Conservation (phyloP, 305 asterid species). For the Fraxinus velutina region DNA sequence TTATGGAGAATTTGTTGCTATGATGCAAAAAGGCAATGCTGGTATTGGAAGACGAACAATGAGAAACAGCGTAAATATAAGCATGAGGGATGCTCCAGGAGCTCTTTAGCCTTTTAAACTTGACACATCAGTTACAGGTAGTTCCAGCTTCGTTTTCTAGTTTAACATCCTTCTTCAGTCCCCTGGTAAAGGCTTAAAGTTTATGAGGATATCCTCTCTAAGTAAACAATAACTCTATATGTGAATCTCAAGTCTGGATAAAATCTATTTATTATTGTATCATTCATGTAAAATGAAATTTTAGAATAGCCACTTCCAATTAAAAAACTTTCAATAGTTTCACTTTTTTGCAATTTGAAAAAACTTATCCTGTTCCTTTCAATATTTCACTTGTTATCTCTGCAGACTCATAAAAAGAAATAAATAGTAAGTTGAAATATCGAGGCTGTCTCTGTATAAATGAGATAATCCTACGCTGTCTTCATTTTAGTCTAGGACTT, state of each 20-base stretch:
- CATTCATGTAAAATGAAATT: background rate
- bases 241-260: background rate
- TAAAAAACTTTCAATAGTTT: background rate
- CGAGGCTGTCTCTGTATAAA: background rate
- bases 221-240: background rate
- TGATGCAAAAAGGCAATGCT: slow-evolving; percentile 96
- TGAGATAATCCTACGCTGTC: background rate
- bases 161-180: background rate
- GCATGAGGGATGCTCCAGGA: slow-evolving; percentile 91
- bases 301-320: background rate
- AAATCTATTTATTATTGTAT: background rate
- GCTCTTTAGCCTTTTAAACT: slow-evolving; percentile 38
- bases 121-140: slow-evolving; percentile 30
- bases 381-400: background rate
- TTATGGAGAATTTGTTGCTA: slow-evolving; percentile 92
- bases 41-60: slow-evolving; percentile 95
- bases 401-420: background rate
- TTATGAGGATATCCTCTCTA: background rate
- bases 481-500: background rate
- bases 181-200: background rate
- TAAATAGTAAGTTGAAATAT: background rate
- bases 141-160: background rate
- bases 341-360: background rate
- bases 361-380: background rate
- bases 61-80: slow-evolving; percentile 87